These are phyloP conservation scores for Globisporangium recalcitrans DNA, from an alignment of 352 stramenopile species.

Conservation along the genomic window DNA sequence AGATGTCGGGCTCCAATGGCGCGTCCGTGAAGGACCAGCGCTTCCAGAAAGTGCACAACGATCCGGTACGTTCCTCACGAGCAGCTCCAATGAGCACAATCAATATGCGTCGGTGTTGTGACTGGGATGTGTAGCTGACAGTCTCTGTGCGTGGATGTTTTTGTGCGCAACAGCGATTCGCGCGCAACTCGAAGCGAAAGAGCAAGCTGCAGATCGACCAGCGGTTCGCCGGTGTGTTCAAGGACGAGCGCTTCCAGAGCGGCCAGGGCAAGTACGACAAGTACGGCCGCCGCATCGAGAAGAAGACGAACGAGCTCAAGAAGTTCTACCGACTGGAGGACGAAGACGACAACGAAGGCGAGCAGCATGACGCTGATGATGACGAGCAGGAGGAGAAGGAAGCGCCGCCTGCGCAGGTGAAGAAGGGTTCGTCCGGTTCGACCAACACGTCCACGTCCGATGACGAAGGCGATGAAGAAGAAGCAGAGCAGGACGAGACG, in stretches of 20 bases:
- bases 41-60: slow-evolving; percentile 85
- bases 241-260: slow-evolving; percentile 77
- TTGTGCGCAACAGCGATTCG: slow-evolving; percentile 44
- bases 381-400: slow-evolving; percentile 20
- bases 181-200: slow-evolving; percentile 69
- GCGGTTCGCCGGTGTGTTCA: slow-evolving; percentile 65
- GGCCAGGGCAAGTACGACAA: slow-evolving; percentile 86
- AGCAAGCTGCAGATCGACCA: slow-evolving; percentile 82
- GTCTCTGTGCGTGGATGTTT: not conserved
- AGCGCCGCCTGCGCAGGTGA: slow-evolving; percentile 12
- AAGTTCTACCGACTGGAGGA: slow-evolving; percentile 80
- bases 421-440: slow-evolving; percentile 10
- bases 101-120: not conserved
- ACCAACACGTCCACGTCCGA: slow-evolving; percentile 16
- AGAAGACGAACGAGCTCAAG: slow-evolving; percentile 70
- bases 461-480: slow-evolving; percentile 17
- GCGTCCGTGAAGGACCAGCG: slow-evolving; percentile 54
- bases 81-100: not conserved
- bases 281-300: slow-evolving; percentile 76
- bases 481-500: slow-evolving; percentile 19
- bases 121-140: not conserved
- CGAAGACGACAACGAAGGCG: slow-evolving; percentile 30
- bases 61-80: slow-evolving; percentile 41
- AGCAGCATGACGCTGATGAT: slow-evolving; percentile 4
- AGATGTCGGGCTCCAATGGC: slow-evolving; percentile 33